Evolutionary conservation across 345 rosid genomes (phyloP).

Genomic region (Eucalyptus cloeziana): DNA sequence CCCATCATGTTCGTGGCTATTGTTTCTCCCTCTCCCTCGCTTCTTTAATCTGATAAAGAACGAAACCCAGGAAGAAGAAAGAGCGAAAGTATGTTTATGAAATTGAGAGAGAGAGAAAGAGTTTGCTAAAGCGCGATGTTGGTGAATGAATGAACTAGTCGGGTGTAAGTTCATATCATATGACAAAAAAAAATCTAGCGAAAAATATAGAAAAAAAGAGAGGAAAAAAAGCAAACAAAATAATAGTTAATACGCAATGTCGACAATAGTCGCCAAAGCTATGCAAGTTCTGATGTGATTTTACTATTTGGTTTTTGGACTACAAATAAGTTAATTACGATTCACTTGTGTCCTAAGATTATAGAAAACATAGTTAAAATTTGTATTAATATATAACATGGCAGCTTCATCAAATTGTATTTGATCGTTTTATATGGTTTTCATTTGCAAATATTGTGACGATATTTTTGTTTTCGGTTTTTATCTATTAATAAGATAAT

Average conservation of each 20-base stretch:
- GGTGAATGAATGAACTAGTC: no score
- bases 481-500: no score
- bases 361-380: neutral
- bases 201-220: neutral
- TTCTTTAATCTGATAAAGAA: no score
- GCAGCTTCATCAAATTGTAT: neutral
- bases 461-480: neutral
- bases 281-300: neutral
- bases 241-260: no score
- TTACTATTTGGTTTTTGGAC: neutral
- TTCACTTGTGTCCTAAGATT: neutral
- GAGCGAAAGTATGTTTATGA: neutral
- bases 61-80: no score
- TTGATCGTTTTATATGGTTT: neutral
- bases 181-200: no score
- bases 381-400: neutral
- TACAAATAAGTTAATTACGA: neutral
- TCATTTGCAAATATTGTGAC: neutral
- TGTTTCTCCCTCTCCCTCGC: neutral
- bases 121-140: no score
- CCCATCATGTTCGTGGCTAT: neutral
- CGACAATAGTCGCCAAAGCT: no score
- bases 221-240: neutral
- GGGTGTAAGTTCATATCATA: no score
- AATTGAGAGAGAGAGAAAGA: neutral